A percentile compares a stretch with the other conserved stretches of the same genome.
Conservation (phyloP, 495 filamentous ascomycete species). For the Neurospora sp. region DNA sequence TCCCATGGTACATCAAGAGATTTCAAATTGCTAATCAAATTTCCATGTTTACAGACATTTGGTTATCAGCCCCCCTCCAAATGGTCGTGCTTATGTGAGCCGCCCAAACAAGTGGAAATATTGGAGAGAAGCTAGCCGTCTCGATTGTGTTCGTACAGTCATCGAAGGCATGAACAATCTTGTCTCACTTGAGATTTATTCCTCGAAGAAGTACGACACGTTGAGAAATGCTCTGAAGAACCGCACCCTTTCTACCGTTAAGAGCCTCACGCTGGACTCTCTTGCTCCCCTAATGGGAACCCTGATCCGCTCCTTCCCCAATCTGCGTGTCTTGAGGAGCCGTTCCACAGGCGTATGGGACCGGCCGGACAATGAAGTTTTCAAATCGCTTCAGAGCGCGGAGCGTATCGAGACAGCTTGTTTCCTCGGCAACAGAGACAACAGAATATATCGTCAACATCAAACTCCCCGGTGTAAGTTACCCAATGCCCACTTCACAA, state of each 20-base stretch:
- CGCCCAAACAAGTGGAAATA: not conserved
- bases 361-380: not conserved
- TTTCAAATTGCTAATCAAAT: not conserved
- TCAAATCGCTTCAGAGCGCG: not conserved
- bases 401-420: not conserved
- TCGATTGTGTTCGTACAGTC: not conserved
- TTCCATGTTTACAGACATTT: not conserved
- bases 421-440: not conserved
- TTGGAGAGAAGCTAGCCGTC: not conserved
- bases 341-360: not conserved
- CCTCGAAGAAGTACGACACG: not conserved
- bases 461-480: not conserved
- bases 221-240: not conserved
- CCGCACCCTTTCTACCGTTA: not conserved
- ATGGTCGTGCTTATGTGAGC: not conserved
- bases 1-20: not conserved
- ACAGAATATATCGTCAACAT: not conserved
- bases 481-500: not conserved
- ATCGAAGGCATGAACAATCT: not conserved
- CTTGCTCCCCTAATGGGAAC: not conserved
- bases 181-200: not conserved
- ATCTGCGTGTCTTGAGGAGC: not conserved
- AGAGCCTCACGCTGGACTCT: not conserved
- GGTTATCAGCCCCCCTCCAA: not conserved
- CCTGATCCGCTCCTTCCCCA: not conserved